Evolutionary conservation across 1,284 basidiomycete genomes (phyloP).

Genomic region (Sanghuangporus baumii): DNA sequence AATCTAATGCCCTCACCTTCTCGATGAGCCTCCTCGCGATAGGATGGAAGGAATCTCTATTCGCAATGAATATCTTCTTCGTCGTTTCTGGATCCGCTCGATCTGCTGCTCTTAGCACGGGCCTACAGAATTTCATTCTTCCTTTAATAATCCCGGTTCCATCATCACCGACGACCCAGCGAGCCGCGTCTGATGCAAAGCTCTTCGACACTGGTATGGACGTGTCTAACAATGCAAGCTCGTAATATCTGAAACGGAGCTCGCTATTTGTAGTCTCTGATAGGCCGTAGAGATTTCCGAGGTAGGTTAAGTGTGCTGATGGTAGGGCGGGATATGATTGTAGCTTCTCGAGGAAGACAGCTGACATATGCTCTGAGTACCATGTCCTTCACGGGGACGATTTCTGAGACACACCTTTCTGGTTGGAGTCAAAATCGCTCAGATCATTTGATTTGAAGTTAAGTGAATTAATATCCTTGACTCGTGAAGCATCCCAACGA

Average conservation of each 20-base stretch:
- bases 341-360: constrained; percentile 72
- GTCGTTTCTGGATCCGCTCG: constrained; percentile 63
- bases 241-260: constrained; percentile 68
- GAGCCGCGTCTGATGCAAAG: constrained; percentile 46
- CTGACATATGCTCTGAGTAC: constrained; percentile 29
- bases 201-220: constrained; percentile 41
- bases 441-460: constrained; percentile 52
- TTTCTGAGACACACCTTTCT: constrained; percentile 41
- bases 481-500: constrained; percentile 72
- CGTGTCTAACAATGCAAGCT: constrained; percentile 44
- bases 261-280: constrained; percentile 59
- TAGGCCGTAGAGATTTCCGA: constrained; percentile 52
- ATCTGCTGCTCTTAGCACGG: constrained; percentile 49
- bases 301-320: constrained; percentile 44
- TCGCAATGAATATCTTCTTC: constrained; percentile 44
- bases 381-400: background rate
- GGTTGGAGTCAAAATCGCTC: constrained; percentile 58
- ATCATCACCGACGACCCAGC: constrained; percentile 67
- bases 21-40: constrained; percentile 71
- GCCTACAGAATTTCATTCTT: constrained; percentile 81
- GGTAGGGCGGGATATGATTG: constrained; percentile 48
- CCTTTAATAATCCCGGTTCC: constrained; percentile 59
- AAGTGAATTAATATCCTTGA: constrained; percentile 38
- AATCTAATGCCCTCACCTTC: constrained; percentile 41
- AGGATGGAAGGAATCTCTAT: constrained; percentile 65